Evolutionary conservation across 345 rosid genomes (phyloP).

Genomic region (Carallia pectinifolia): DNA sequence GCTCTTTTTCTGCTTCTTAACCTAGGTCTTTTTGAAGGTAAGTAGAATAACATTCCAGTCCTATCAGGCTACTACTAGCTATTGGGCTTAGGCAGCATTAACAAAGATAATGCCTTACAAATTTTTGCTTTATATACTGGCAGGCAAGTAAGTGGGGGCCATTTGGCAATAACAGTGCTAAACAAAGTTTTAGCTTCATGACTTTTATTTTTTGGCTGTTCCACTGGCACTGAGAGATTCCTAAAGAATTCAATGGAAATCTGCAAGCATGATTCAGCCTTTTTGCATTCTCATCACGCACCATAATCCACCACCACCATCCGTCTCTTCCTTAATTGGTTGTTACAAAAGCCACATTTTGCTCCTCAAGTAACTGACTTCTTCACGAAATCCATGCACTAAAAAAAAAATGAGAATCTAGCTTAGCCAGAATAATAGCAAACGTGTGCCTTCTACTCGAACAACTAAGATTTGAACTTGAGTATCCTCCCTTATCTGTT

Average conservation of each 20-base stretch:
- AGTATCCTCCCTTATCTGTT: no score
- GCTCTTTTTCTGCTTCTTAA: no score
- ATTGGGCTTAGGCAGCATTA: no score
- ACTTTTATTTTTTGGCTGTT: background rate
- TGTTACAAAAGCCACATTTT: constrained; percentile 14
- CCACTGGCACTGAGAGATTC: no score
- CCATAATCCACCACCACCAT: constrained; percentile 24
- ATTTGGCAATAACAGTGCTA: background rate
- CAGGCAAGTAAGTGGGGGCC: background rate
- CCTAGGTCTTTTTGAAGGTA: no score
- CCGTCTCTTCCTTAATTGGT: constrained; percentile 22
- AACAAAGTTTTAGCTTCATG: background rate
- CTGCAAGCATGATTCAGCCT: constrained; percentile 10
- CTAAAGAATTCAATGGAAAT: background rate
- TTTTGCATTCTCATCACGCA: constrained; percentile 30
- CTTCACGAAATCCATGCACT: constrained; percentile 41
- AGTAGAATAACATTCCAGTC: no score
- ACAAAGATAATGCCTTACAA: background rate
- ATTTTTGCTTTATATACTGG: background rate
- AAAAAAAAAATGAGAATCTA: no score
- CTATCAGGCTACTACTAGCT: no score
- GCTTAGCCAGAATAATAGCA: no score
- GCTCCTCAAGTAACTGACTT: constrained; percentile 14
- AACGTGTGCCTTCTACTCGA: no score
- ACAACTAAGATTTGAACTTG: no score